These are phyloP conservation scores for Globisporangium okanoganense DNA, from an alignment of 352 stramenopile genomes.

Conservation along the genomic window DNA sequence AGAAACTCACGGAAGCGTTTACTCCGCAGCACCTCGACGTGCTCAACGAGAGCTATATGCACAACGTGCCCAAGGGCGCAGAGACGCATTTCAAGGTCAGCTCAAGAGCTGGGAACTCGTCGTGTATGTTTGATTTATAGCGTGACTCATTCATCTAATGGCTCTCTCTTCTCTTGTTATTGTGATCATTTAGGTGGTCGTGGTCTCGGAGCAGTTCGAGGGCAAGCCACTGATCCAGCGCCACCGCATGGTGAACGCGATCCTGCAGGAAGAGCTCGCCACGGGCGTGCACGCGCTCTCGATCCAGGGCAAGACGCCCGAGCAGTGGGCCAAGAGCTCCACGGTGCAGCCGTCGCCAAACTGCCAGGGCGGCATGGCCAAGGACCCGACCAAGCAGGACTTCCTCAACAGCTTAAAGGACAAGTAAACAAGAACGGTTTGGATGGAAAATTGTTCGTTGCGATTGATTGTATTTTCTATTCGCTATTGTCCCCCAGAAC, in stretches of 20 bases:
- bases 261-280: constrained; percentile 84
- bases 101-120: not conserved
- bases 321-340: constrained; percentile 81
- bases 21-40: constrained; percentile 77
- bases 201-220: constrained; percentile 90
- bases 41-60: constrained; percentile 94
- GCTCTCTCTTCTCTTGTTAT: not conserved
- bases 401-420: constrained; percentile 43
- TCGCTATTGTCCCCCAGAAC: not conserved
- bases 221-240: constrained; percentile 83
- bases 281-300: constrained; percentile 91
- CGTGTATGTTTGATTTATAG: not conserved
- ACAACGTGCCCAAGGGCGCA: constrained; percentile 91
- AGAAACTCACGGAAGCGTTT: constrained; percentile 65
- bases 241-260: constrained; percentile 90
- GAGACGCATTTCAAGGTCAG: constrained; percentile 95
- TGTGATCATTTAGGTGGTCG: constrained; percentile 59
- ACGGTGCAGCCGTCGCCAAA: constrained; percentile 59
- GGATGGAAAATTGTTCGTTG: not conserved
- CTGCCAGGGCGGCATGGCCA: constrained; percentile 70
- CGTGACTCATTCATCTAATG: not conserved
- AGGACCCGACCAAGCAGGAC: constrained; percentile 61
- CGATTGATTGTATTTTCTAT: too few species aligned
- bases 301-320: constrained; percentile 93
- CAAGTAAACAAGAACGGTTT: not conserved